A percentile compares a stretch with the other conserved stretches of the same genome.
These are phyloP conservation scores for Alternaria consortialis DNA, from an alignment of 2,329 filamentous ascomycete genomes.

Conservation along the genomic window DNA sequence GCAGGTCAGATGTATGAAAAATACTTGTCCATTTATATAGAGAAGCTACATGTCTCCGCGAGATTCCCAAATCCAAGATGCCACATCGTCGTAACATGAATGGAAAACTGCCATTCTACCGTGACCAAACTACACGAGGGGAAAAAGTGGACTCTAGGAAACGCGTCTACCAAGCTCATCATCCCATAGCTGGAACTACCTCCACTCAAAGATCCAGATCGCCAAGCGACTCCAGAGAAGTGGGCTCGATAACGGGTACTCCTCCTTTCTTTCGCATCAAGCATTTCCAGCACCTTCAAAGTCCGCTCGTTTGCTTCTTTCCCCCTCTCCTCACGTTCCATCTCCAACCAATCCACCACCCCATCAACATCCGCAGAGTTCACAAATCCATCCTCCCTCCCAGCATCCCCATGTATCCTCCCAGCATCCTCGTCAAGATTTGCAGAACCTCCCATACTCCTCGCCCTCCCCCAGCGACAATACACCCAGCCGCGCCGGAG, in stretches of 20 bases:
- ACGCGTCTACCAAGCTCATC: neutral
- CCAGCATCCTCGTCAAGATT: slow-evolving; percentile 11
- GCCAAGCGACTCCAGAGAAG: neutral
- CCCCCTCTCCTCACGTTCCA: slow-evolving; percentile 1
- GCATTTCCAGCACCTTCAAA: too few species aligned
- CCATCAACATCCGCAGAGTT: slow-evolving; percentile 35
- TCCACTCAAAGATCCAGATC: neutral
- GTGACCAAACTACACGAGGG: too few species aligned
- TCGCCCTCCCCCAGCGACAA: slow-evolving; percentile 35
- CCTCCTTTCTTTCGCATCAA: neutral
- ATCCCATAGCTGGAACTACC: too few species aligned
- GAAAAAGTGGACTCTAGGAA: too few species aligned
- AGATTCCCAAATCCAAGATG: too few species aligned
- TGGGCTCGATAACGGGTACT: neutral
- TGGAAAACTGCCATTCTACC: too few species aligned
- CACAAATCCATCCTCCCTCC: slow-evolving; percentile 35
- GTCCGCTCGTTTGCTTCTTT: too few species aligned
- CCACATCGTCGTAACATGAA: neutral
- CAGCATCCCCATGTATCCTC: slow-evolving; percentile 32
- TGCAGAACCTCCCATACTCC: slow-evolving; percentile 17
- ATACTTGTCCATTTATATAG: too few species aligned
- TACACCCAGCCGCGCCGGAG: slow-evolving; percentile 38
- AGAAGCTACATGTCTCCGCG: too few species aligned
- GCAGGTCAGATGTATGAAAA: too few species aligned
- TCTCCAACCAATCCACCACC: slow-evolving; percentile 19